A percentile compares a stretch with the other conserved stretches of the same genome.
phyloP scores from a whole-genome alignment of 257 asterid genomes.

The Nicotiana otophora region DNA sequence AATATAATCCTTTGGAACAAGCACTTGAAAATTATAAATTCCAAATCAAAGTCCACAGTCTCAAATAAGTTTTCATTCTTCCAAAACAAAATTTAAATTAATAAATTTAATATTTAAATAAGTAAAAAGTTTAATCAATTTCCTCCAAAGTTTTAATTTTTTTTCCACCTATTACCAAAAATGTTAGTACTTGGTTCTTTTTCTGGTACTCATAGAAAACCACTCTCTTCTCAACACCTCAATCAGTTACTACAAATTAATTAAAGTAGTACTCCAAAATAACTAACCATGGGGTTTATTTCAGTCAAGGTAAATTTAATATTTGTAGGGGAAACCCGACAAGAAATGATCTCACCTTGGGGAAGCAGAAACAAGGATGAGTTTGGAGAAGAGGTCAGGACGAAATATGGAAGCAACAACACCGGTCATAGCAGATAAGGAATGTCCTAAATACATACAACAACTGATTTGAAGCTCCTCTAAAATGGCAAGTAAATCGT shows the following conservation, averaged over 20 bases:
- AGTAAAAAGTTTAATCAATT: too few relatives aligned
- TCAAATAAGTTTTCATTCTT: too few relatives aligned
- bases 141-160: background rate
- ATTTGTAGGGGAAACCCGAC: too few relatives aligned
- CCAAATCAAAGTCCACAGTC: too few relatives aligned
- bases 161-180: too few relatives aligned
- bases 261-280: background rate
- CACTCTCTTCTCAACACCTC: background rate
- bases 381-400: constrained; percentile 39
- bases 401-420: constrained; percentile 35
- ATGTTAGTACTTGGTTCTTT: background rate
- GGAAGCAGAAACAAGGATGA: constrained; percentile 30
- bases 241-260: background rate
- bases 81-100: too few relatives aligned
- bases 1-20: background rate
- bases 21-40: background rate
- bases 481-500: constrained; percentile 33
- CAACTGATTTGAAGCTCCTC: constrained; percentile 28
- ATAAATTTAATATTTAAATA: too few relatives aligned
- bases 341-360: constrained; percentile 22
- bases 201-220: background rate
- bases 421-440: constrained; percentile 39
- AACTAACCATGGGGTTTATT: background rate
- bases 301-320: too few relatives aligned
- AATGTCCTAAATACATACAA: constrained; percentile 37